Percentiles rank a stretch among this genome's conserved stretches.
Conservation (phyloP, 176 grass and related monocot genomes). For the Ananas comosus region DNA sequence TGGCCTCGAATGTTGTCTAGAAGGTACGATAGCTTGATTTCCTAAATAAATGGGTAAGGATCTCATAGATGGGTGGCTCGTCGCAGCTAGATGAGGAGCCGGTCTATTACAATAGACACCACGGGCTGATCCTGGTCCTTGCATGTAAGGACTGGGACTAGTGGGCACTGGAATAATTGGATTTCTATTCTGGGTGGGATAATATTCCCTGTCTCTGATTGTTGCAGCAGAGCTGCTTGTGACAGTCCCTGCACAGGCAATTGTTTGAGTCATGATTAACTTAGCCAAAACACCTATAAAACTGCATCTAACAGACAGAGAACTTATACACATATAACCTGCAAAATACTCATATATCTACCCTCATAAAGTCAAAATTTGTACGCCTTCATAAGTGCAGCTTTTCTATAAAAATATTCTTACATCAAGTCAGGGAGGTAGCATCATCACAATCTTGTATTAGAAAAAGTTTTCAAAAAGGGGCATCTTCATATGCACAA, state of each 20-base stretch:
- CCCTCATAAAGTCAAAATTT: too few species aligned
- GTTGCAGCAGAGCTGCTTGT: neutral
- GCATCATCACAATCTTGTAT: too few species aligned
- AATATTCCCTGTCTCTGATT: neutral
- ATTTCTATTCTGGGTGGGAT: slow-evolving; percentile 25
- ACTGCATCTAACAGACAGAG: too few species aligned
- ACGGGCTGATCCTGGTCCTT: slow-evolving; percentile 8
- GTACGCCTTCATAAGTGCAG: too few species aligned
- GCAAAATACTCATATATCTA: too few species aligned
- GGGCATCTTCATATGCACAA: too few species aligned
- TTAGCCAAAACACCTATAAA: neutral
- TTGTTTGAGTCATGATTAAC: neutral
- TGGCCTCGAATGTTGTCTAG: slow-evolving; percentile 42
- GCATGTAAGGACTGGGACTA: slow-evolving; percentile 16
- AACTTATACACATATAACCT: too few species aligned
- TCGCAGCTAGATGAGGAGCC: slow-evolving; percentile 17
- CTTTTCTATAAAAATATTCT: too few species aligned
- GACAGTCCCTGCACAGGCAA: slow-evolving; percentile 11
- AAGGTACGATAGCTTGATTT: slow-evolving; percentile 13
- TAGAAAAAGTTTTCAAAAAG: too few species aligned
- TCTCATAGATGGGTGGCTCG: slow-evolving; percentile 17
- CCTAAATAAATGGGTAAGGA: slow-evolving; percentile 26
- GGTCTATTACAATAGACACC: slow-evolving; percentile 33
- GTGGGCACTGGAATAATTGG: slow-evolving; percentile 27
- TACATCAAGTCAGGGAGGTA: too few species aligned